Conservation (phyloP, 129 eudicot genomes). For the Helichrysum umbraculigerum region DNA sequence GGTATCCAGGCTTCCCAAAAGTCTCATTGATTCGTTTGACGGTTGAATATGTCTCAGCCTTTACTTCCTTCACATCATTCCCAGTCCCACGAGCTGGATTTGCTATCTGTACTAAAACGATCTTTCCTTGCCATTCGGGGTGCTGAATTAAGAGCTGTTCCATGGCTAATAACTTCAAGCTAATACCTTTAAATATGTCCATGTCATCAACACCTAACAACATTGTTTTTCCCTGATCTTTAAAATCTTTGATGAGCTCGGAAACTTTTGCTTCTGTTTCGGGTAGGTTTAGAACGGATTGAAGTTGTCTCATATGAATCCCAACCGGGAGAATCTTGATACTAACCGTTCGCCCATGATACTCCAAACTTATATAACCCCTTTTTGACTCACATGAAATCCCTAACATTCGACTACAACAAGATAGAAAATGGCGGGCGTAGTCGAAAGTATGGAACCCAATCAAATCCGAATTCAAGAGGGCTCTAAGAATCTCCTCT, state of each 20-base stretch:
- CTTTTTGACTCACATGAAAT: conserved; percentile 71
- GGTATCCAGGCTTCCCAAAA: conserved; percentile 61
- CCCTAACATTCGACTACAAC: conserved; percentile 83
- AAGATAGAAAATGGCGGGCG: conserved; percentile 78
- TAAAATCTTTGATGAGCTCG: conserved; percentile 50
- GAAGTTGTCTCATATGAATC: conserved; percentile 69
- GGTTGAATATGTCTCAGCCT: conserved; percentile 57
- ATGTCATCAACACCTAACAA: conserved; percentile 80
- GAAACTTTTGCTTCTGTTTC: conserved; percentile 67
- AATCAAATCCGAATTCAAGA: conserved; percentile 73
- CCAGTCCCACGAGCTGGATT: conserved; percentile 78
- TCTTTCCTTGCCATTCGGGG: conserved; percentile 74
- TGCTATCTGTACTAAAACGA: conserved; percentile 73
- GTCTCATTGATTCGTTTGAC: conserved; percentile 56
- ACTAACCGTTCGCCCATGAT: conserved; percentile 70
- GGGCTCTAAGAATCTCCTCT: conserved; percentile 72
- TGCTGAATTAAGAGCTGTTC: conserved; percentile 67
- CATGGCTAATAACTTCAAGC: conserved; percentile 79
- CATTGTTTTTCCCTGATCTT: conserved; percentile 55
- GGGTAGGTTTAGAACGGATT: conserved; percentile 48
- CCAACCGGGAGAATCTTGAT: conserved; percentile 82
- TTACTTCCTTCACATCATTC: conserved; percentile 75
- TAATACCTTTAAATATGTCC: conserved; percentile 87
- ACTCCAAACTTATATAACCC: conserved; percentile 78
- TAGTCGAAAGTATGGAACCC: conserved; percentile 87